A percentile compares a stretch with the other conserved stretches of the same genome.
Evolutionary conservation across 1,139 yeast genomes (phyloP).

Genomic region (Candida sanyaensis): DNA sequence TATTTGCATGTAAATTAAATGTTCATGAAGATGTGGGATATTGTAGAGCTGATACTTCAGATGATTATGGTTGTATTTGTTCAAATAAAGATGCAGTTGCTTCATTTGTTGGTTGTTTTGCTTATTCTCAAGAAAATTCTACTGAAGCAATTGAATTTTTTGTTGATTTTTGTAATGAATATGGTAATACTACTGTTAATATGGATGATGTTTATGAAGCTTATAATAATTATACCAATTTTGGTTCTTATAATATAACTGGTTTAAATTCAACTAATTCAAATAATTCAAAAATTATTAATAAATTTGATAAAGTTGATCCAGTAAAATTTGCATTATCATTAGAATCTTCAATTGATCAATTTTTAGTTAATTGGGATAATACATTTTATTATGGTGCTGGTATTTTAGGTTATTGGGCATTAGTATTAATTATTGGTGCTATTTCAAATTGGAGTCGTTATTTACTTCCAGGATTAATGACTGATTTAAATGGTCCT

Average conservation of each 20-base stretch:
- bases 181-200: conserved; percentile 16
- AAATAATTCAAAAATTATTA: background rate
- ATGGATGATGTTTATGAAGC: conserved; percentile 18
- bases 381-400: conserved; percentile 50
- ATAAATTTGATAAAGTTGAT: background rate
- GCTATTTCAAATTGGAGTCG: conserved; percentile 44
- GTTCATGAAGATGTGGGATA: conserved; percentile 15
- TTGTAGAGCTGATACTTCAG: conserved; percentile 10
- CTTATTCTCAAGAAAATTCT: conserved; percentile 5
- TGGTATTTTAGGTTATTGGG: conserved; percentile 52
- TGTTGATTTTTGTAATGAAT: conserved; percentile 16
- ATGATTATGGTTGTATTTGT: conserved; percentile 15
- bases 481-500: conserved; percentile 22
- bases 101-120: conserved; percentile 18
- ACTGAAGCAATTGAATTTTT: conserved; percentile 8
- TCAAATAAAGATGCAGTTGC: conserved; percentile 15
- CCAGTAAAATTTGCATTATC: conserved; percentile 3
- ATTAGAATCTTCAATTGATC: conserved; percentile 13
- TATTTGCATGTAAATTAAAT: conserved; percentile 7
- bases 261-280: conserved; percentile 22
- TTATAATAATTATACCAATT: conserved; percentile 17
- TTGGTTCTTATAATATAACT: conserved; percentile 17
- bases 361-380: conserved; percentile 34
- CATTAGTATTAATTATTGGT: conserved; percentile 38
- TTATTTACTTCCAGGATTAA: conserved; percentile 24